Evolutionary conservation across 495 filamentous ascomycete species (phyloP), one percentile per base, ranked within the genome.

Genomic region (Pyrenula aspistea): DNA sequence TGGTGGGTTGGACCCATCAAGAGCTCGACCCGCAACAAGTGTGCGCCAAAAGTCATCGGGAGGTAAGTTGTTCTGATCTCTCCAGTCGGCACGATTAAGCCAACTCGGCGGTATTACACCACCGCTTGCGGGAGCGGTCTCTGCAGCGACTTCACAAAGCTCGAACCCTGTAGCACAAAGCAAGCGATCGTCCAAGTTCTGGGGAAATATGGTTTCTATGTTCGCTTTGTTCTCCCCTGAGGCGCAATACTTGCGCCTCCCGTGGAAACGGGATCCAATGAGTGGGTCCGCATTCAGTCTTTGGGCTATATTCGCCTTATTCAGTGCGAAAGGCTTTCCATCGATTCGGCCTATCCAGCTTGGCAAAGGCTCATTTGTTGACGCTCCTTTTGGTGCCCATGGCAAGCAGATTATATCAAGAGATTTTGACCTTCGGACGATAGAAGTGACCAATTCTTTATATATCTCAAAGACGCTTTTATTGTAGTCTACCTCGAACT

Each of bases 351-450:
- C n/a, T 48, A 48, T 48, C 42, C 42, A 48, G 11, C 11, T 11
- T 48, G 42, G 42, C 42, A 48, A 19, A 48, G 42, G 42, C 42
- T 48, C 57, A n/a, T n/a, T n/a, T n/a, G n/a, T n/a, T n/a, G n/a
- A n/a, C n/a, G n/a, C n/a, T n/a, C n/a, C n/a, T n/a, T n/a, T n/a
- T 19, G 65, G 64, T 2, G 62, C 65, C 65, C 65, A 68, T 1
- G 65, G 65, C 23, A 63, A 56, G 48, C 65, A 66, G 21, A 68
- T 55, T 48, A 68, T 68, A 36, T 68, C 65, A 12, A 68, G 49
- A 2, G 60, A 63, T 23, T 24, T 42, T n/a, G 59, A 63, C 23
- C 53, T 52, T 12, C 50, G 48, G n/a, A 66, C 58, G 36, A 57
- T 57, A 49, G 55, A 56, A 0, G 55, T 49, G 10, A 68, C 54